These are phyloP conservation scores for Moesziomyces sp. DNA, from an alignment of 1,284 basidiomycete species.

Conservation along the genomic window DNA sequence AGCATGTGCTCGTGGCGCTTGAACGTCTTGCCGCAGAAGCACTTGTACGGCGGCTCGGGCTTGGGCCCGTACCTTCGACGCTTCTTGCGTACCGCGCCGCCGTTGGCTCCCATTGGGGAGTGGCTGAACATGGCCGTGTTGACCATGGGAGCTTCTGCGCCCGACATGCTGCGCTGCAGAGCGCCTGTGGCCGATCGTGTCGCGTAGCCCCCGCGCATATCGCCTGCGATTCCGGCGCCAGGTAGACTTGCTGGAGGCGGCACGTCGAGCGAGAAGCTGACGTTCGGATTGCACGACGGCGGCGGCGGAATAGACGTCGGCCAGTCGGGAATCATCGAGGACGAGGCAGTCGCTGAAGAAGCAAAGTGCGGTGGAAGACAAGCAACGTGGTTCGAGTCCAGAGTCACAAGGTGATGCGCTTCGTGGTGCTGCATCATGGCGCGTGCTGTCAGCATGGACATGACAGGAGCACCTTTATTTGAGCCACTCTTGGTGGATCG, in stretches of 20 bases:
- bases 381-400: not conserved
- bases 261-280: slow-evolving; percentile 2
- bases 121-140: slow-evolving; percentile 2
- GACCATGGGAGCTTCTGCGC: slow-evolving; percentile 2
- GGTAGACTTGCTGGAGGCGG: not conserved
- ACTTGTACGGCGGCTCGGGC: slow-evolving; percentile 40
- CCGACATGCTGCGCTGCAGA: slow-evolving; percentile 5
- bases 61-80: slow-evolving; percentile 43
- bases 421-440: not conserved
- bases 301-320: not conserved
- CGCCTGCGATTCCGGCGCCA: not conserved
- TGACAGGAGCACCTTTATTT: no score
- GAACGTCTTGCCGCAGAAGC: slow-evolving; percentile 49
- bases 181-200: slow-evolving; percentile 20
- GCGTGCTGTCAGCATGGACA: not conserved
- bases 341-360: not conserved
- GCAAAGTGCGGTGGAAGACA: not conserved
- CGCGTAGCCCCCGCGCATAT: slow-evolving; percentile 11
- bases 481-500: no score
- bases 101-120: not conserved
- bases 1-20: slow-evolving; percentile 54
- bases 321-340: not conserved
- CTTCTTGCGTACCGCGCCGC: slow-evolving; percentile 21
- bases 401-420: not conserved
- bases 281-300: not conserved